Base-by-base conservation (phyloP, 441 rosid genomes). In the Populus tomentosa region DNA sequence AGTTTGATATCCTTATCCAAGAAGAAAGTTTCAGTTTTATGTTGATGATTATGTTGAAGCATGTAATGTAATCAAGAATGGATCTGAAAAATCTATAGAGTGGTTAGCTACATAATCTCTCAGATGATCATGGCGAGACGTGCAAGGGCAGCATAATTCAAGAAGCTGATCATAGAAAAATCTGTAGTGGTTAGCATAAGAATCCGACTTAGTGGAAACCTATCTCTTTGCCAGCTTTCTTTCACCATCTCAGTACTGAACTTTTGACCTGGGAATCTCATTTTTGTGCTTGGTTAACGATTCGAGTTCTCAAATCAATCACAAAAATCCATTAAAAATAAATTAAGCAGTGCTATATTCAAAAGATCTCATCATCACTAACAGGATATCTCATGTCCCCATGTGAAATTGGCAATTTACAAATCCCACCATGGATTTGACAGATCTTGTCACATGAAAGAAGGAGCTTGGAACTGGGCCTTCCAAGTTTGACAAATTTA, bases 151-250 rank as follows among this genome's bases (percentile, higher is more conserved):
- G 8, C 50, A 74, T 23, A 20, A 64, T 38, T 24, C 13, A 67
- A 18, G 67, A 14, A 64, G 56, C n/a, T 64, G n/a, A 26, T n/a
- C 65, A 10, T n/a, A 24, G 32, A n/a, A n/a, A 69, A 69, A 38
- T 38, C 32, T 11, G 4, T 69, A 23, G 56, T 62, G 32, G 67
- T 62, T 62, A 38, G 35, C 28, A 23, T 13, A n/a, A 14, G 70
- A 75, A 67, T 50, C 62, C 63, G 30, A 46, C 11, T 18, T 42
- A 20, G 64, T 65, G 64, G 71, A 75, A 65, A 46, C 77, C 16
- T 20, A 18, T 64, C 3, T 14, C 36, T 23, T 3, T 28, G 38
- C 30, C 71, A 42, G 46, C 68, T 71, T 67, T 66, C 21, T n/a
- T 32, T 46, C 63, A 38, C 61, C 30, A 40, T 75, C 71, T n/a